phyloP scores from a whole-genome alignment of 441 rosid species.

The Bocquillonia castaneifolia region DNA sequence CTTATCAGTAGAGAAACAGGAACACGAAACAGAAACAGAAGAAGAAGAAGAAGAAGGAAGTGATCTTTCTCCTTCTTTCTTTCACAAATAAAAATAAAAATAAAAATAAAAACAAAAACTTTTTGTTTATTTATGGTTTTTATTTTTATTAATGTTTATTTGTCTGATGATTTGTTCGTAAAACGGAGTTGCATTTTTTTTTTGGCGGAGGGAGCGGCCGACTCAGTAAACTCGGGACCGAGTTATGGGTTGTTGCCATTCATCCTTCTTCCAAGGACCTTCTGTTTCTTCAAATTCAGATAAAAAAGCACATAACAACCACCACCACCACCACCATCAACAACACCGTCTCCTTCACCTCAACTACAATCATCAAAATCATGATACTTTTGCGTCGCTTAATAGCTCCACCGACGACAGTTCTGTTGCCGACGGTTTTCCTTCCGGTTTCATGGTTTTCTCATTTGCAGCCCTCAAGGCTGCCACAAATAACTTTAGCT shows the following conservation, averaged over 20 bases:
- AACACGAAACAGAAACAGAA: no score
- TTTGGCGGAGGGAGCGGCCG: constrained; percentile 2
- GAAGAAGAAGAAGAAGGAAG: no score
- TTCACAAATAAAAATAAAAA: constrained; percentile 6
- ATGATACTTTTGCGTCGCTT: constrained; percentile 26
- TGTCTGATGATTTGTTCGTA: constrained; percentile 9
- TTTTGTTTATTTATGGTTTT: background rate
- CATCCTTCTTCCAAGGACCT: constrained; percentile 36
- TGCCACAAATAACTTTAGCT: constrained; percentile 75
- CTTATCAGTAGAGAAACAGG: constrained; percentile 18
- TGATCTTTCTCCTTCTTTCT: constrained; percentile 2
- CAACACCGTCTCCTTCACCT: background rate
- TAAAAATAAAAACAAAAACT: background rate
- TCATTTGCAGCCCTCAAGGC: constrained; percentile 64
- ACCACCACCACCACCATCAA: constrained; percentile 21
- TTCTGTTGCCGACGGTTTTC: constrained; percentile 25
- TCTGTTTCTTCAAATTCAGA: constrained; percentile 21
- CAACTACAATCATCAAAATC: background rate
- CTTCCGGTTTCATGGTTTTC: constrained; percentile 37
- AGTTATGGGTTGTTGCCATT: constrained; percentile 82
- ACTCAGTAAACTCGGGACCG: constrained; percentile 40
- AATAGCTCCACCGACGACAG: constrained; percentile 30
- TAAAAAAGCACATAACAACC: constrained; percentile 18
- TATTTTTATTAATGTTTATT: background rate
- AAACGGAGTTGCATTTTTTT: background rate